Conservation (phyloP, 2,329 filamentous ascomycete species). For the Metarhizium humberi region DNA sequence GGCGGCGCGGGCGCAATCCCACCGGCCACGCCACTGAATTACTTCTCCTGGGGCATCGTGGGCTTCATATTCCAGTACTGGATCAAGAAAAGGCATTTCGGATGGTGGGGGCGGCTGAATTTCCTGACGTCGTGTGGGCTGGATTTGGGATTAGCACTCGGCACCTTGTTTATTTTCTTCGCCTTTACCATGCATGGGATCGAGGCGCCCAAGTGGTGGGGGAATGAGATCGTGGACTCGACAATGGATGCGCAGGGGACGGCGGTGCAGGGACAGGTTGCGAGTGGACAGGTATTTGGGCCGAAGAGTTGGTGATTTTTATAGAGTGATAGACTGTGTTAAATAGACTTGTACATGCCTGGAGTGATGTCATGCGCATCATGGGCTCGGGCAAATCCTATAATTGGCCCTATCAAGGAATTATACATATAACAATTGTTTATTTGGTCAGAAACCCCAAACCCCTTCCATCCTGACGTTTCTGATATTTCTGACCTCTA, state of each 20-base stretch:
- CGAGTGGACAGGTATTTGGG: constrained; percentile 51
- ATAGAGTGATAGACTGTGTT: neutral
- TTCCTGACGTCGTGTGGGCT: constrained; percentile 62
- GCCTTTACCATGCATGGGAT: constrained; percentile 56
- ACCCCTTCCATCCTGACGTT: no score
- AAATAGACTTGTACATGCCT: neutral
- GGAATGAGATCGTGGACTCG: constrained; percentile 46
- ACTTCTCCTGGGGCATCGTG: constrained; percentile 63
- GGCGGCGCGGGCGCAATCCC: constrained; percentile 45
- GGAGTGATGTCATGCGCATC: no score
- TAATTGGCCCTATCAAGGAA: no score
- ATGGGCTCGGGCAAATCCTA: no score
- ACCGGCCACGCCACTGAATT: constrained; percentile 64
- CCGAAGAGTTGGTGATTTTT: constrained; percentile 39
- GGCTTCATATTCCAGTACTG: constrained; percentile 62
- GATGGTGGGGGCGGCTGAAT: constrained; percentile 68
- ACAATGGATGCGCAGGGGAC: constrained; percentile 54
- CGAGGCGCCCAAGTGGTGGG: constrained; percentile 60
- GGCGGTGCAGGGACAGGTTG: constrained; percentile 46
- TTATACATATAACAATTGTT: no score
- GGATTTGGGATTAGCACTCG: constrained; percentile 58
- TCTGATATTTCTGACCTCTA: no score
- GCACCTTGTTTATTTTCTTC: constrained; percentile 62
- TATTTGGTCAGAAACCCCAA: no score
- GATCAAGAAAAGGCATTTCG: constrained; percentile 53